Evolutionary conservation across 306 rosid species (phyloP).

Genomic region (Luffa acutangula): DNA sequence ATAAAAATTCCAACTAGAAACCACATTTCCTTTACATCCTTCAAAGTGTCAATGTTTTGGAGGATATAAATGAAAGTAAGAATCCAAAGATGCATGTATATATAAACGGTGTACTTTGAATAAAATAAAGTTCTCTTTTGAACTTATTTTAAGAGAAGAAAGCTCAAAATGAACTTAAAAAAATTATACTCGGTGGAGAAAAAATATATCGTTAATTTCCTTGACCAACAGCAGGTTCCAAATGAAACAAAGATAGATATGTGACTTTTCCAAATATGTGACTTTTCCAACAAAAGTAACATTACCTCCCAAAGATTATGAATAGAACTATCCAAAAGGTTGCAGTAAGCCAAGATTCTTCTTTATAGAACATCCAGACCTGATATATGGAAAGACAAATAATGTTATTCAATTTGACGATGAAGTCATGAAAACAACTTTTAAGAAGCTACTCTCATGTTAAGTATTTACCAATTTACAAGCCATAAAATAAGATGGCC

Average conservation of each 20-base stretch:
- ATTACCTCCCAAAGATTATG: constrained; percentile 76
- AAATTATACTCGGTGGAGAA: not conserved
- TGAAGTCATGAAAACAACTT: not conserved
- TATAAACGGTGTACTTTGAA: not conserved
- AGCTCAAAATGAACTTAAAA: not conserved
- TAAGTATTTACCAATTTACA: not conserved
- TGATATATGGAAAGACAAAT: constrained; percentile 15
- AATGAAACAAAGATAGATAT: not conserved
- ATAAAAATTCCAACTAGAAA: not conserved
- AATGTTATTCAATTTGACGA: not conserved
- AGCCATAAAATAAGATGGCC: not conserved
- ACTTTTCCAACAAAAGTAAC: not conserved
- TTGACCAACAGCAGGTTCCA: not conserved
- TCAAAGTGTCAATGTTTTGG: not conserved
- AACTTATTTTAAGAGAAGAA: not conserved
- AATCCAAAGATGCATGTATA: not conserved
- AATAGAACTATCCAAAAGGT: constrained; percentile 52
- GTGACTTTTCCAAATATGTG: not conserved
- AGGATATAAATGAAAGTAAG: not conserved
- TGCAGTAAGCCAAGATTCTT: constrained; percentile 44
- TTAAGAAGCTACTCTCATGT: not conserved
- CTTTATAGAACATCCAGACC: constrained; percentile 83
- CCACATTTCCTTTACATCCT: not conserved
- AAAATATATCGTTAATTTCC: not conserved
- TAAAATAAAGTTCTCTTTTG: not conserved